Conservation (phyloP, 2,329 filamentous ascomycete genomes). For the Beauveria brongniartii region DNA sequence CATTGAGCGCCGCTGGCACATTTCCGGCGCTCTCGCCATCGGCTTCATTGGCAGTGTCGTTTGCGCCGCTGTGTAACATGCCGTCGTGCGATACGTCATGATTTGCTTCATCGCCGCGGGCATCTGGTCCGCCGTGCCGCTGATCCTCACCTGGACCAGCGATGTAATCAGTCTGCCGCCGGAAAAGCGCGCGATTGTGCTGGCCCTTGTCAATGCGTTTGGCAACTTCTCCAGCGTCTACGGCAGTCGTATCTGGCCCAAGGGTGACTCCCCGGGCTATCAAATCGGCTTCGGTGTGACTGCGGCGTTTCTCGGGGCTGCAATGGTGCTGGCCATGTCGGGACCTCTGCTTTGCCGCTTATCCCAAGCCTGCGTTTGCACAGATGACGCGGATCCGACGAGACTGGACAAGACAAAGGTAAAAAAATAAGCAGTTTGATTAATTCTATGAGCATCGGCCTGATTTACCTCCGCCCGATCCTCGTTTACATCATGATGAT, state of each 20-base stretch:
- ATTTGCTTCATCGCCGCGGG: conserved; percentile 20
- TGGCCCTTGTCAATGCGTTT: conserved; percentile 24
- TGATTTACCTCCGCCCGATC: neutral
- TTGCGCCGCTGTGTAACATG: conserved; percentile 16
- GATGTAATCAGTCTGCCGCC: conserved; percentile 19
- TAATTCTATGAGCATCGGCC: neutral
- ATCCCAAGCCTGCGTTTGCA: neutral
- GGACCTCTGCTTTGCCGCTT: conserved; percentile 16
- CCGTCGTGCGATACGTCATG: conserved; percentile 23
- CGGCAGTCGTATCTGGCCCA: conserved; percentile 24
- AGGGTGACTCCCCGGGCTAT: conserved; percentile 18
- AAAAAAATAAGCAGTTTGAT: neutral
- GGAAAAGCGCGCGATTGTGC: conserved; percentile 25
- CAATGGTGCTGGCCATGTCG: conserved; percentile 17
- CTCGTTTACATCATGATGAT: neutral
- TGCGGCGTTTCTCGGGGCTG: conserved; percentile 20
- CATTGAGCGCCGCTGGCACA: conserved; percentile 18
- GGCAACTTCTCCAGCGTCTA: conserved; percentile 25
- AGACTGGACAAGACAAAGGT: neutral
- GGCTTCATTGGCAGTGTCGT: conserved; percentile 16
- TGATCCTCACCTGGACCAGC: conserved; percentile 23
- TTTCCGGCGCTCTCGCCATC: conserved; percentile 14
- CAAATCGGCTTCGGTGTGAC: conserved; percentile 22
- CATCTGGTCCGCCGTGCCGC: conserved; percentile 20
- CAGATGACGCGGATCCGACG: neutral